Evolutionary conservation across 306 rosid genomes (phyloP).

Genomic region (Castanopsis chinensis): DNA sequence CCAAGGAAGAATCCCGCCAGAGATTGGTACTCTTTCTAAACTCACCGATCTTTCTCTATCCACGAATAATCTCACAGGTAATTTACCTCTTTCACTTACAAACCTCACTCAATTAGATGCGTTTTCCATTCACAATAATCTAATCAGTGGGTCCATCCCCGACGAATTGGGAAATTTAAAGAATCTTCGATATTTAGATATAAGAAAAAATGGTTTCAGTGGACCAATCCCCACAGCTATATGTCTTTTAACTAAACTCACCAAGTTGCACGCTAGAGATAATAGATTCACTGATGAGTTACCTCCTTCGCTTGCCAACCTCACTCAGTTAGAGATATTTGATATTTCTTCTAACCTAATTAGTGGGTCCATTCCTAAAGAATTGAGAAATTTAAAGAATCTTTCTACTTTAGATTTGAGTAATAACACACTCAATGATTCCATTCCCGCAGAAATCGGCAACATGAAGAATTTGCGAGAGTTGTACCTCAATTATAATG

Average conservation of each 20-base stretch:
- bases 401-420: neutral
- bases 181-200: accelerated
- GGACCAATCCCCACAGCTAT: neutral
- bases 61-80: neutral
- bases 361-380: no score
- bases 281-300: neutral
- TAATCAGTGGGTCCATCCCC: neutral
- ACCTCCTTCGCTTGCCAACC: neutral
- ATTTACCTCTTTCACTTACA: neutral
- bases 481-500: neutral
- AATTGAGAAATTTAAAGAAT: no score
- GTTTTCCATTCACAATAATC: neutral
- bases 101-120: neutral
- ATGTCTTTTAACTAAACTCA: neutral
- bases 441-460: no score
- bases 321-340: neutral
- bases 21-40: neutral
- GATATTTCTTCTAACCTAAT: no score
- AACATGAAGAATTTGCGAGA: no score
- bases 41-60: constrained; percentile 1
- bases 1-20: neutral
- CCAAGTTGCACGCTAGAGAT: accelerated
- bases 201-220: accelerated
- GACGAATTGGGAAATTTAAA: no score
- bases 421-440: neutral